Percentiles rank a stretch among this genome's conserved stretches.
phyloP scores from a whole-genome alignment of 208 protist genomes.

The Phytomonas francai region DNA sequence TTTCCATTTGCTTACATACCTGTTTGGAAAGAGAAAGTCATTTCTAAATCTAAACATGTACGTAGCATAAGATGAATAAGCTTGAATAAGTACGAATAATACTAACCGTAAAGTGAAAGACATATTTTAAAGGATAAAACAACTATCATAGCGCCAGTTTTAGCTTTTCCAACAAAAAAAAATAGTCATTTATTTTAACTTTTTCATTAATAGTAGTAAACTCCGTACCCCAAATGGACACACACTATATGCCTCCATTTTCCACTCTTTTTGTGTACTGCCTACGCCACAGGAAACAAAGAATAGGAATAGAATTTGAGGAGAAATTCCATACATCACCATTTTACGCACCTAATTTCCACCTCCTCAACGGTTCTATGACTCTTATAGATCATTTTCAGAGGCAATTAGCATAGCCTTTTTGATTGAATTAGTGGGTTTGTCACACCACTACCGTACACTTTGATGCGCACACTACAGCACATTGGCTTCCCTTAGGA shows the following conservation, averaged over 20 bases:
- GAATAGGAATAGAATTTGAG: neutral
- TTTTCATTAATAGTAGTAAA: slow-evolving; percentile 6
- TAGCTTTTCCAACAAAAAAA: slow-evolving; percentile 1
- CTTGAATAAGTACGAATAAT: neutral
- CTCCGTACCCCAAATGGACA: slow-evolving; percentile 2
- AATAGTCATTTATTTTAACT: slow-evolving; percentile 8
- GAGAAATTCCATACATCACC: neutral
- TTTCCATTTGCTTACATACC: too few species aligned
- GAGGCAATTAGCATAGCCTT: neutral
- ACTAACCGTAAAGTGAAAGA: neutral
- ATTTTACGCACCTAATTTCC: slow-evolving; percentile 1
- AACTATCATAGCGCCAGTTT: slow-evolving; percentile 1
- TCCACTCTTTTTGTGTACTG: slow-evolving; percentile 6
- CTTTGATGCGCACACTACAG: too few species aligned
- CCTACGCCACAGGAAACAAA: neutral
- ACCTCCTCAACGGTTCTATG: neutral
- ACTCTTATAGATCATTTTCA: neutral
- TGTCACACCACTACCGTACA: slow-evolving; percentile 1
- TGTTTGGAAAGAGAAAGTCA: slow-evolving; percentile 3
- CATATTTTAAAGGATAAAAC: neutral
- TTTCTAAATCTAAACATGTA: neutral
- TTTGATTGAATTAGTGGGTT: neutral
- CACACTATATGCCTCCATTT: slow-evolving; percentile 9
- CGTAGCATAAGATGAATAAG: neutral
- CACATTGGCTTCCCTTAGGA: too few species aligned